Conservation (phyloP, 2,329 filamentous ascomycete genomes). For the Berkeleyomyces rouxiae region DNA sequence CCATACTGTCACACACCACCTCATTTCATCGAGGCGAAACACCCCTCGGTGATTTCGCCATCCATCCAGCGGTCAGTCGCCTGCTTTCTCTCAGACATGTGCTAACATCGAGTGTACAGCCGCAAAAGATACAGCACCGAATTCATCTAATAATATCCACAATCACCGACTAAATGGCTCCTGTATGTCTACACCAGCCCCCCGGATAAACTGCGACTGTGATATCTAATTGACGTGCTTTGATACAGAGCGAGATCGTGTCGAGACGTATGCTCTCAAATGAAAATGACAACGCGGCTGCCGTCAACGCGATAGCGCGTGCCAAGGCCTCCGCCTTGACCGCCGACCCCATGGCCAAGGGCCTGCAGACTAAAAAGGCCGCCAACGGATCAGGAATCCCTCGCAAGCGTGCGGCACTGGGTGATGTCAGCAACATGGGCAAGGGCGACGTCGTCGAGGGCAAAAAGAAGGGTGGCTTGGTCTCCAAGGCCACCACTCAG, state of each 20-base stretch:
- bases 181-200: constrained; percentile 20
- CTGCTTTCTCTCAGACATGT: neutral
- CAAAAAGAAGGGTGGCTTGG: constrained; percentile 65
- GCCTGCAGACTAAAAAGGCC: constrained; percentile 55
- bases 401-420: constrained; percentile 69
- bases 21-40: neutral
- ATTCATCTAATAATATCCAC: constrained; percentile 7
- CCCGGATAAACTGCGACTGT: neutral
- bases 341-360: constrained; percentile 38
- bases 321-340: constrained; percentile 68
- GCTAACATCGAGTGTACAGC: neutral
- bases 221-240: neutral
- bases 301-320: constrained; percentile 72
- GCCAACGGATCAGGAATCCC: constrained; percentile 31
- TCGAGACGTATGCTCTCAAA: constrained; percentile 53
- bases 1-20: neutral
- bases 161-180: constrained; percentile 21
- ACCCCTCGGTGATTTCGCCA: neutral
- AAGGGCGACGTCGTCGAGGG: constrained; percentile 56
- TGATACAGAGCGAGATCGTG: constrained; percentile 13
- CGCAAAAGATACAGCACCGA: constrained; percentile 1
- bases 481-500: constrained; percentile 59
- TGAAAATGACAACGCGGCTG: constrained; percentile 85
- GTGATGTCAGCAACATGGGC: constrained; percentile 87
- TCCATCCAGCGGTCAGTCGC: neutral